Base-by-base conservation (phyloP, 805 yeast species). In the Huiozyma sinensis region DNA sequence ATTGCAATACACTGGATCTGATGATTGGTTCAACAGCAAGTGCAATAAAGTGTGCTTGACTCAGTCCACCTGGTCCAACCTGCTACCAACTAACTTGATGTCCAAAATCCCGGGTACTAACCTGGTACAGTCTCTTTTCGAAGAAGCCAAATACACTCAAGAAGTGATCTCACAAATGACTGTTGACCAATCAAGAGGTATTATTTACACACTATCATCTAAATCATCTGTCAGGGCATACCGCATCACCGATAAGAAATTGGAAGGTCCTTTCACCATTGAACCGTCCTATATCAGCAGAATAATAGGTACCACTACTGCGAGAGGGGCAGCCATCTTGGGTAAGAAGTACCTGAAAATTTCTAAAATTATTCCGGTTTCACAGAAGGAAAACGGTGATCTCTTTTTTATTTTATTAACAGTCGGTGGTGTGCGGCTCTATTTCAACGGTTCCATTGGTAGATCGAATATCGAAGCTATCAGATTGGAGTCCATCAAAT, bases 1-100 rank as follows among this genome's bases (percentile, higher is more conserved):
- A 57, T 68, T 92, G 44, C 80, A 77, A 47, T 92, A 92, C 59
- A 75, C 89, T 6, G 83, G 81, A 50, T 75, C 83, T 28, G 92
- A 87, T 40, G 81, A 85, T 44, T 90, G 95, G 85, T 87, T 87
- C 59, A 77, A 80, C 49, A 81, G 84, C 56, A 83, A 81, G 54
- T 84, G 95, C 57, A 78, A 77, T 53, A 88, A 88, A 61, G 77
- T 81, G 36, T 87, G 97, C 60, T 71, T 85, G 44, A 87, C 97
- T 38, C 79, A 77, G 64, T 76, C 76, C 51, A 79, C 70, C 0
- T 61, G 80, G 36, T 65, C 81, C 0, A 69, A 73, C 33, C 65
- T 77, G 31, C 62, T 78, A 17, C 81, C 81, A n/a, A 53, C 60
- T 4, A 57, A 58, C 38, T 35, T 64, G 10, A 46, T 63, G n/a